Percentiles rank a stretch among this genome's conserved stretches.
phyloP scores from a whole-genome alignment of 1,284 basidiomycete genomes.

The Trichosporon ovoides region DNA sequence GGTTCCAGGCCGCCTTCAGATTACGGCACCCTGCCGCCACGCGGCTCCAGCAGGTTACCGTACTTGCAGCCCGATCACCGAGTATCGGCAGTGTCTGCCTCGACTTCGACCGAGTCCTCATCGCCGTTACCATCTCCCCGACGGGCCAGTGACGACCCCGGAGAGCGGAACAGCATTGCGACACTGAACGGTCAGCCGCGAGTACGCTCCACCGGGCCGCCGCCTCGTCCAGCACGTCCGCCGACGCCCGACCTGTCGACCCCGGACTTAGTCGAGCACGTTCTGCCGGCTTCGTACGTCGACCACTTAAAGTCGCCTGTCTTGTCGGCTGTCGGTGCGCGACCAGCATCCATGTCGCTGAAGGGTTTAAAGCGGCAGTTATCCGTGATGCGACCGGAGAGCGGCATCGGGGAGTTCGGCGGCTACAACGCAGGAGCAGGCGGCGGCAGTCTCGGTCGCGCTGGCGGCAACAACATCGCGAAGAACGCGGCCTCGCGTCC shows the following conservation, averaged over 20 bases:
- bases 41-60: slow-evolving; percentile 13
- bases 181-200: background rate
- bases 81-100: slow-evolving; percentile 24
- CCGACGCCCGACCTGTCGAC: slow-evolving; percentile 19
- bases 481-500: background rate
- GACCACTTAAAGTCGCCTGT: slow-evolving; percentile 8
- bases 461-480: background rate
- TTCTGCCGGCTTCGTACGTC: slow-evolving; percentile 9
- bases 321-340: background rate
- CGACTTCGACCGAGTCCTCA: background rate
- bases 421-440: too few relatives aligned
- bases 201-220: background rate
- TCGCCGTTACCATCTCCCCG: background rate
- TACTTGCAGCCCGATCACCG: slow-evolving; percentile 15
- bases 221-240: slow-evolving; percentile 15
- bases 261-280: slow-evolving; percentile 6
- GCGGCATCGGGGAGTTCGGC: background rate
- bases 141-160: background rate
- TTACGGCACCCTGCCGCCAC: slow-evolving; percentile 4
- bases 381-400: background rate
- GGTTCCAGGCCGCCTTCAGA: background rate
- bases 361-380: slow-evolving; percentile 8
- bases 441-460: too few relatives aligned
- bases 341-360: slow-evolving; percentile 11
- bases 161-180: background rate